Base-by-base conservation (phyloP, 2,329 filamentous ascomycete genomes). In the Cadophora malorum region DNA sequence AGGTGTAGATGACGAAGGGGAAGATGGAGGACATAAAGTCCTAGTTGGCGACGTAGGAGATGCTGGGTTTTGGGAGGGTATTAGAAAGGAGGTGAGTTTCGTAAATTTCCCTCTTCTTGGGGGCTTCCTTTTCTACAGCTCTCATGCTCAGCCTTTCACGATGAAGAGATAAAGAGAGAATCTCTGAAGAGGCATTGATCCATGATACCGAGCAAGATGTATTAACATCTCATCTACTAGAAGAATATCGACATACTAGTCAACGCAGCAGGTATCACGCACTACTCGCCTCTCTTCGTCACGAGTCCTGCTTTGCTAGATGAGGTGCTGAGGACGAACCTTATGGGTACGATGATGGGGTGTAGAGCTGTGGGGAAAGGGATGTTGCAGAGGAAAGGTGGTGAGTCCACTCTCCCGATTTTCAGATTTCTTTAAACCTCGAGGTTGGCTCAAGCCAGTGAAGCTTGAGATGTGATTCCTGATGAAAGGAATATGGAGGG, bases 261-360 rank as follows among this genome's bases (percentile, higher is more conserved):
- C 71, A 96, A 97, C 76, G 91, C 91, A 31, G 93, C 93, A 0
- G 94, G 93, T 10, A 82, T 94, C 25, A 84, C 90, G 0, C 88
- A 93, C 72, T 84, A 84, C 14, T 86, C 84, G 0, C 81, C 93
- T 0, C 83, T 96, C n/a, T 80, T 87, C 55, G 81, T 83, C 10
- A 88, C 86, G 0, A 74, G 79, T 0, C 76, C 84, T 0, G 77
- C 80, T 0, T 81, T 84, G 2, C 82, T 93, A 25, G 81, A 86
- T 1, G 73, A 81, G 1, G 82, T 93, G 7, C 75, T 97, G 5
- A 81, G 86, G 62, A 91, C 88, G 49, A 97, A 97, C 77, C 84
- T 97, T 1, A 81, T 83, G 63, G 85, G 87, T 0, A 88, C 91
- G 65, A 88, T 91, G 71, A 80, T 84, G 63, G 87, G 86, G 3